Evolutionary conservation across 2,329 filamentous ascomycete species (phyloP).

Genomic region (Diplodia corticola): DNA sequence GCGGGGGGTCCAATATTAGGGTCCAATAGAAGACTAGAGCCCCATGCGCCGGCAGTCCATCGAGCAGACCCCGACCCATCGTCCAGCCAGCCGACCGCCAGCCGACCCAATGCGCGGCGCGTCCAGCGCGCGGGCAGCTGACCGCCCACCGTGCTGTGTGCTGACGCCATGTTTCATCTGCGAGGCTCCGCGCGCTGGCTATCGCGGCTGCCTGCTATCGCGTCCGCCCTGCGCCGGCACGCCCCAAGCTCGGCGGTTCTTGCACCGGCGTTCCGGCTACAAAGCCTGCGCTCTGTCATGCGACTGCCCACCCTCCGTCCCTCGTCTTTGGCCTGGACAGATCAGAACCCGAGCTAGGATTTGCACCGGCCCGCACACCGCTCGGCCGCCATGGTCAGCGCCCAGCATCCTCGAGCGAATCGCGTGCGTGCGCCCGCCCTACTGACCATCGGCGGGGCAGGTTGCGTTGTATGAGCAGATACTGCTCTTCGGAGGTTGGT

Average conservation of each 20-base stretch:
- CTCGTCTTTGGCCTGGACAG: background rate
- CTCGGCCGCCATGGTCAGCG: constrained; percentile 11
- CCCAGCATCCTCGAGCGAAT: background rate
- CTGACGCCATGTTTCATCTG: constrained; percentile 2
- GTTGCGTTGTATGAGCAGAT: constrained; percentile 43
- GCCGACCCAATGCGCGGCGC: background rate
- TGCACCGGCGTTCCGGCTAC: background rate
- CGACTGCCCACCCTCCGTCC: background rate
- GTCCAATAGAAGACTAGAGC: background rate
- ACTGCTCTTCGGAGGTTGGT: constrained; percentile 73
- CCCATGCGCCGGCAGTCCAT: background rate
- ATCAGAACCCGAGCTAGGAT: background rate
- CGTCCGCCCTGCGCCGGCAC: background rate
- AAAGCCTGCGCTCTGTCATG: background rate
- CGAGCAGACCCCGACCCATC: background rate
- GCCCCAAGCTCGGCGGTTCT: background rate
- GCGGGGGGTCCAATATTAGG: background rate
- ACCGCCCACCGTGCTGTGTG: background rate
- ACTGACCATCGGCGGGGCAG: constrained; percentile 10
- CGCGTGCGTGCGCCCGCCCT: background rate
- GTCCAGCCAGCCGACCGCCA: background rate
- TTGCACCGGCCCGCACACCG: background rate
- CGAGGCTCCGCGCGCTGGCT: background rate
- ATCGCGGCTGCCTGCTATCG: background rate
- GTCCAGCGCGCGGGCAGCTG: constrained; percentile 5